phyloP scores from a whole-genome alignment of 1,284 basidiomycete genomes.

The Athelia psychrophila region DNA sequence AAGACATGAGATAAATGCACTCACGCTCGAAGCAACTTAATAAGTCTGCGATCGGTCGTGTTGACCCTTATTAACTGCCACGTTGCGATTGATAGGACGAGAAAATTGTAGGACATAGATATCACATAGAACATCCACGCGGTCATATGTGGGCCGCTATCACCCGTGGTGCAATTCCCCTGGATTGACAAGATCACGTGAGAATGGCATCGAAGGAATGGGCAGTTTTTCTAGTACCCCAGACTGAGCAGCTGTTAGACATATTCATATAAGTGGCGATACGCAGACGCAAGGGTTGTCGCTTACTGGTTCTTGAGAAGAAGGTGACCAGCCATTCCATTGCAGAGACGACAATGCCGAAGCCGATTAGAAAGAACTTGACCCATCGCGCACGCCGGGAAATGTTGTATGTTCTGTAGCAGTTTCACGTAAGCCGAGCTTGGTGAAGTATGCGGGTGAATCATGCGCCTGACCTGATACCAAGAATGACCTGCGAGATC shows the following conservation, averaged over 20 bases:
- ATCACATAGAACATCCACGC: conserved; percentile 42
- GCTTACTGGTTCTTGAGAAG: neutral
- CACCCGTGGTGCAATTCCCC: conserved; percentile 34
- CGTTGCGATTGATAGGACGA: conserved; percentile 33
- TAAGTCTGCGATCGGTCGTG: neutral
- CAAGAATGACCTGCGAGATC: conserved; percentile 30
- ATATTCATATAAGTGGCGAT: too few species aligned
- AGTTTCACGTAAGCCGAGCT: neutral
- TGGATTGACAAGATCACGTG: conserved; percentile 2
- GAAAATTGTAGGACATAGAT: conserved; percentile 36
- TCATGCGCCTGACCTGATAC: conserved; percentile 18
- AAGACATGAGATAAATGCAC: too few species aligned
- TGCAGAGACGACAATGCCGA: conserved; percentile 11
- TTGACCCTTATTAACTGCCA: neutral
- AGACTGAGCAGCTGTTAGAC: neutral
- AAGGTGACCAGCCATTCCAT: neutral
- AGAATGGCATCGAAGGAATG: conserved; percentile 25
- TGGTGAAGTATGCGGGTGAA: neutral
- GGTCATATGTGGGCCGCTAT: conserved; percentile 15
- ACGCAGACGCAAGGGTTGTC: neutral
- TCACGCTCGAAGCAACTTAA: neutral
- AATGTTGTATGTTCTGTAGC: conserved; percentile 28
- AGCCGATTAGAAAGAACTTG: conserved; percentile 16
- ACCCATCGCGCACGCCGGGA: conserved; percentile 16
- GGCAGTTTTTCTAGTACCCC: too few species aligned